A percentile compares a stretch with the other conserved stretches of the same genome.
Evolutionary conservation across 805 yeast genomes (phyloP).

Genomic region (Pichia rugopelliculosa): DNA sequence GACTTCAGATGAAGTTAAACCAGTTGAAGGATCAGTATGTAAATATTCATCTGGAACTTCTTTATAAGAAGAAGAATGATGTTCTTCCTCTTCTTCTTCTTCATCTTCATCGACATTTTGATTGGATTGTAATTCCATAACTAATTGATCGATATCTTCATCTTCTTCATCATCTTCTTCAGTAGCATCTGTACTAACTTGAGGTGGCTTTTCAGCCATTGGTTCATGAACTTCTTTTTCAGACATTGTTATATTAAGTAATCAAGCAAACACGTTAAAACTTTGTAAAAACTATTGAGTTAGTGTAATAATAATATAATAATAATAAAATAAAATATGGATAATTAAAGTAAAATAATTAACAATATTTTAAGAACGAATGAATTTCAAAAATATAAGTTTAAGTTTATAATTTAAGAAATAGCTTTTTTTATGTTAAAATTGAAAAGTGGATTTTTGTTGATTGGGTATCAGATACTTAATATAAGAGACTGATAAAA

Average conservation of each 20-base stretch:
- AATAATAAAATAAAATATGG: neutral
- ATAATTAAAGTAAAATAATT: neutral
- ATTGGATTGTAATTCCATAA: constrained; percentile 72
- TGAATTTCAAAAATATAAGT: neutral
- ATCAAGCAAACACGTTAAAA: neutral
- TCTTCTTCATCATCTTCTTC: constrained; percentile 40
- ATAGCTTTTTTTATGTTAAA: neutral
- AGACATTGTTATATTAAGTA: constrained; percentile 8
- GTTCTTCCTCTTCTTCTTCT: constrained; percentile 42
- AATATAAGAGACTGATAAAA: neutral
- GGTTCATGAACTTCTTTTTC: constrained; percentile 15
- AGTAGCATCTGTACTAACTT: constrained; percentile 40
- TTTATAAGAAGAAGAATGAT: constrained; percentile 51
- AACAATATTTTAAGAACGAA: neutral
- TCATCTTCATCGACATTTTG: constrained; percentile 41
- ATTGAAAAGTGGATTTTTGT: neutral
- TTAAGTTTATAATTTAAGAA: neutral
- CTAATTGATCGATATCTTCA: constrained; percentile 59
- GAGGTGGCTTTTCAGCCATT: constrained; percentile 45
- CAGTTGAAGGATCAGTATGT: constrained; percentile 71
- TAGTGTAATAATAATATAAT: neutral
- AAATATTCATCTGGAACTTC: constrained; percentile 81
- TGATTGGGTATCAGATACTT: constrained; percentile 2
- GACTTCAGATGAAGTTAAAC: constrained; percentile 75
- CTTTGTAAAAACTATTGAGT: neutral